Base-by-base conservation (phyloP, 306 rosid species). In the Echinosophora koreensis region DNA sequence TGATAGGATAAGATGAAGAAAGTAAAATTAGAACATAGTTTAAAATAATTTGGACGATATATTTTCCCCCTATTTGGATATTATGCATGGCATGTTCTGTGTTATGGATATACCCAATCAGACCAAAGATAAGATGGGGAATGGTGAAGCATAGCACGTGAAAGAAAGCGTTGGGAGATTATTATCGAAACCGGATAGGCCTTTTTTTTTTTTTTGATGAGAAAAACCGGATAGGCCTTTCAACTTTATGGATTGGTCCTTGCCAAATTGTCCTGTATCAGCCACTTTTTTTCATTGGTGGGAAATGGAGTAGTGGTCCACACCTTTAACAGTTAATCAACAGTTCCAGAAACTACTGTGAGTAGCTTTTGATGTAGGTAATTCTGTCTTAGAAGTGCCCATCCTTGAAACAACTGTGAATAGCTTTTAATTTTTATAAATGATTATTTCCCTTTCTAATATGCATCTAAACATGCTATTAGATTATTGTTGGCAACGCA, bases 111-210 rank as follows among this genome's bases (percentile, higher is more conserved):
- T 18, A 13, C 4, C 1, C 22, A 22, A 0, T 22, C 50, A 39
- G 10, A 66, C 42, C 57, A 63, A 79, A 63, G 73, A 79, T 80
- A 50, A 14, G 58, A 47, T 58, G 58, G 42, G 1, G 0, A 60
- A 8, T n/a, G n/a, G n/a, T n/a, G 69, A 8, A 22, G 49, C 69
- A 70, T 12, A 42, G 74, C 81, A 76, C 69, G 81, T 82, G 85
- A 82, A 75, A 62, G 51, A 56, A 67, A 57, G n/a, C 5, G 27
- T 11, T 27, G 22, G 16, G 8, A 18, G 47, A 64, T 35, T 39
- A 61, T 44, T 30, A 16, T 71, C 52, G 63, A 54, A 60, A 61
- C 67, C 35, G 52, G 69, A 42, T 5, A 6, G 37, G 30, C 32
- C 67, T 14, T 50, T 50, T n/a, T n/a, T n/a, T n/a, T n/a, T n/a